Percentiles rank a stretch among this genome's conserved stretches.
These are phyloP conservation scores for Nemania serpens DNA, from an alignment of 2,329 filamentous ascomycete genomes.

Conservation along the genomic window DNA sequence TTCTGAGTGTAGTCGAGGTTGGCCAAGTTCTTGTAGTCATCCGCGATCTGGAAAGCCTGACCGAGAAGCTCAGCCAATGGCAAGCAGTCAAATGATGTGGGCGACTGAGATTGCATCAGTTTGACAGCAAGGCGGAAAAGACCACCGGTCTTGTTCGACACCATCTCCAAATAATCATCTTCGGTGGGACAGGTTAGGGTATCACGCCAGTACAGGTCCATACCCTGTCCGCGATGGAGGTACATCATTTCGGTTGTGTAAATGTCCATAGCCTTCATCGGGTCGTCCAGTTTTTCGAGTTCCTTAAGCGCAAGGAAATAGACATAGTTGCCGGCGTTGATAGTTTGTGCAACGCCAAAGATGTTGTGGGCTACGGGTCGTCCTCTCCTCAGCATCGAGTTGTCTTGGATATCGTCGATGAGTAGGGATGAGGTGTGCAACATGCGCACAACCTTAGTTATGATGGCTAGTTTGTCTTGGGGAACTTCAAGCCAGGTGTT, in stretches of 20 bases:
- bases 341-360: conserved; percentile 84
- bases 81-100: conserved; percentile 66
- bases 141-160: conserved; percentile 87
- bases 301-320: conserved; percentile 82
- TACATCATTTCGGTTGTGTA: conserved; percentile 85
- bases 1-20: conserved; percentile 78
- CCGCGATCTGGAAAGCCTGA: conserved; percentile 86
- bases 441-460: conserved; percentile 82
- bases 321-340: conserved; percentile 89
- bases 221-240: conserved; percentile 86
- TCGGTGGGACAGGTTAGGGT: conserved; percentile 82
- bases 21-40: conserved; percentile 90
- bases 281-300: conserved; percentile 71
- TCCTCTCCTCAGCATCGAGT: conserved; percentile 74
- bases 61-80: conserved; percentile 85
- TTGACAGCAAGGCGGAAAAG: conserved; percentile 84
- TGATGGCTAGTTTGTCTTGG: conserved; percentile 68
- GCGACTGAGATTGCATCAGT: conserved; percentile 80
- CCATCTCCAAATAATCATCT: conserved; percentile 91
- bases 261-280: conserved; percentile 64
- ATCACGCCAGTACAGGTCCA: conserved; percentile 91
- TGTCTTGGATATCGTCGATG: conserved; percentile 88
- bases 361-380: conserved; percentile 84
- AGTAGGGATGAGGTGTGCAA: conserved; percentile 83
- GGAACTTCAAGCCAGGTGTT: conserved; percentile 81